Evolutionary conservation across 2,329 filamentous ascomycete species (phyloP).

Genomic region (Tolypocladium album): DNA sequence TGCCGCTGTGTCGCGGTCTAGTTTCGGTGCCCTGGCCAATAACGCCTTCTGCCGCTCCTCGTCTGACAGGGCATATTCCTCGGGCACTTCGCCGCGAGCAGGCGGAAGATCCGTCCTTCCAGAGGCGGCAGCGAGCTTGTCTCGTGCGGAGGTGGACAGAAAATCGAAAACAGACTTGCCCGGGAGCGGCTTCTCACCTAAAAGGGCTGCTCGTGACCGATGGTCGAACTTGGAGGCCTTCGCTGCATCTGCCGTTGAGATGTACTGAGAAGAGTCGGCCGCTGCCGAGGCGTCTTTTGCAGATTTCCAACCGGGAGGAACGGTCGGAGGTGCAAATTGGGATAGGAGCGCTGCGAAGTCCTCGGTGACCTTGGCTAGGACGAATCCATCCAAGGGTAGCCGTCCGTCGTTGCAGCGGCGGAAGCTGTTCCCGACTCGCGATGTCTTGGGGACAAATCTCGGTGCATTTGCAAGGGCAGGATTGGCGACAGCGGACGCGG

Average conservation of each 20-base stretch:
- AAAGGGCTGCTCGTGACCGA: conserved; percentile 62
- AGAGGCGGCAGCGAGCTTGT: conserved; percentile 63
- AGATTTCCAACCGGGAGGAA: conserved; percentile 67
- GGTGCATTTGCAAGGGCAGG: conserved; percentile 56
- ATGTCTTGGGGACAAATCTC: conserved; percentile 58
- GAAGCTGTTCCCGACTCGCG: conserved; percentile 16
- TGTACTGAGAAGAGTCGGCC: conserved; percentile 25
- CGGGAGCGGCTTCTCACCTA: conserved; percentile 68
- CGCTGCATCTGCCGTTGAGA: conserved; percentile 67
- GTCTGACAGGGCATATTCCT: conserved; percentile 51
- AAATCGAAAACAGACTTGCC: conserved; percentile 96
- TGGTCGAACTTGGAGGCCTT: conserved; percentile 67
- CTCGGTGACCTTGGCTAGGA: conserved; percentile 48
- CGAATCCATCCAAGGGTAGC: conserved; percentile 69
- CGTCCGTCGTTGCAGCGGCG: conserved; percentile 75
- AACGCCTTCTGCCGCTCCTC: conserved; percentile 50
- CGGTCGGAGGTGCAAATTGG: conserved; percentile 51
- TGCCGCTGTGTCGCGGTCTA: conserved; percentile 56
- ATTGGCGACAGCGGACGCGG: conserved; percentile 41
- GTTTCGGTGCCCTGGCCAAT: conserved; percentile 46
- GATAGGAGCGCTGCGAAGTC: conserved; percentile 18
- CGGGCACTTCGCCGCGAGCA: conserved; percentile 63
- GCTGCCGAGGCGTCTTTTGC: conserved; percentile 27
- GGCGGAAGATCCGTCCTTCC: conserved; percentile 69
- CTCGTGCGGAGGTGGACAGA: conserved; percentile 65